Conservation (phyloP, 2,329 filamentous ascomycete genomes). For the Hypoxylon rubiginosum region DNA sequence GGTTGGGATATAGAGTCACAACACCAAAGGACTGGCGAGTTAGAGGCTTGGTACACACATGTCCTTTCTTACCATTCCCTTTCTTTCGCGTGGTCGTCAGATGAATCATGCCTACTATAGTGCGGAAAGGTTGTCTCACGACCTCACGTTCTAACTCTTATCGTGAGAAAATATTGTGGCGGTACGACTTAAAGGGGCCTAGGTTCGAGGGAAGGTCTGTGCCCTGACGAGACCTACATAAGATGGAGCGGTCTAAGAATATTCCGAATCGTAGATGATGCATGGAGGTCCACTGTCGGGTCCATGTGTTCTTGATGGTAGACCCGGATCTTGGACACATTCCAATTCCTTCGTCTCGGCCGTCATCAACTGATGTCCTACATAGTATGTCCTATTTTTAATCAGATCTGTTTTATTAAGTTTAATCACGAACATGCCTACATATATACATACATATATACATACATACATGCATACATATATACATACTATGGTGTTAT, state of each 20-base stretch:
- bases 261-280: slow-evolving; percentile 31
- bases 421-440: slow-evolving; percentile 1
- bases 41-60: neutral
- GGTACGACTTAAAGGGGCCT: slow-evolving; percentile 21
- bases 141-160: slow-evolving; percentile 5
- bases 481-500: too few relatives aligned
- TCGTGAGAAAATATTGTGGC: slow-evolving; percentile 1
- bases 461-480: too few relatives aligned
- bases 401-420: slow-evolving; percentile 2
- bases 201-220: slow-evolving; percentile 2
- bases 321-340: neutral
- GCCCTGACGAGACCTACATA: neutral
- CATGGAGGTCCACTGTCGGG: neutral
- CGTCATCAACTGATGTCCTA: neutral
- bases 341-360: neutral
- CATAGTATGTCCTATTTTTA: slow-evolving; percentile 12
- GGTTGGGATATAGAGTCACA: neutral
- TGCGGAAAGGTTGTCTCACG: slow-evolving; percentile 5
- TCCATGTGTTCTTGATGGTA: neutral
- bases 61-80: neutral
- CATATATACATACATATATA: neutral
- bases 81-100: slow-evolving; percentile 5
- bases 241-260: slow-evolving; percentile 37
- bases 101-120: slow-evolving; percentile 6
- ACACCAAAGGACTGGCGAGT: neutral